Conservation (phyloP, 148 eudicot genomes). For the Camellia lanceoleosa region DNA sequence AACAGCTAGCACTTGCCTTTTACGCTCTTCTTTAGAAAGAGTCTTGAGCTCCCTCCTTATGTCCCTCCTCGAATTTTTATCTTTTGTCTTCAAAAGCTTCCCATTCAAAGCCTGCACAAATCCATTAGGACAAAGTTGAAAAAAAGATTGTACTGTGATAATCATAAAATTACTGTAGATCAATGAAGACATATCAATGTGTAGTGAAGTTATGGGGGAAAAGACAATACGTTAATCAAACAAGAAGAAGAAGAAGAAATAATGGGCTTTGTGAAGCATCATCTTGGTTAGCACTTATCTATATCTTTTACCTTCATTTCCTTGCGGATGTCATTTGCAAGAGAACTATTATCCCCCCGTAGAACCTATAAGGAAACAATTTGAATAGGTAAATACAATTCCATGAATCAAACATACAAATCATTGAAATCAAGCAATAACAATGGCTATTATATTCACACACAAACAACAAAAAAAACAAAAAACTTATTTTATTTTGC, state of each 20-base stretch:
- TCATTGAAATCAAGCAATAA: not conserved
- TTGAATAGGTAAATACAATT: not conserved
- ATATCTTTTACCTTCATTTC: conserved; percentile 75
- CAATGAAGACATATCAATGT: not conserved
- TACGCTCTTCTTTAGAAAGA: conserved; percentile 91
- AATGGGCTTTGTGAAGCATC: not conserved
- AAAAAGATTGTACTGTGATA: not conserved
- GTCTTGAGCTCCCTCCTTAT: conserved; percentile 79
- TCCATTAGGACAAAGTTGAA: conserved; percentile 11
- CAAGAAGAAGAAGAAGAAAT: not conserved
- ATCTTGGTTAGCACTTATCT: not conserved
- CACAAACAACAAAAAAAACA: too few species aligned
- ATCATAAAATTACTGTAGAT: not conserved
- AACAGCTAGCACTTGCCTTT: conserved; percentile 95
- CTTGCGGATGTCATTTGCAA: conserved; percentile 90
- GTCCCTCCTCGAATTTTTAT: conserved; percentile 75
- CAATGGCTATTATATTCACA: too few species aligned
- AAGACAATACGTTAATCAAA: not conserved
- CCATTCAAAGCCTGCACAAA: conserved; percentile 72
- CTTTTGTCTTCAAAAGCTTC: conserved; percentile 87
- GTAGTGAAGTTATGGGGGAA: too few species aligned
- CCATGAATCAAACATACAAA: not conserved
- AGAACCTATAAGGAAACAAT: conserved; percentile 48
- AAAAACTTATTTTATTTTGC: not conserved
- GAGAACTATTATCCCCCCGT: conserved; percentile 87